Evolutionary conservation across 2,329 filamentous ascomycete species (phyloP).

Genomic region (Stemphylium lycopersici): DNA sequence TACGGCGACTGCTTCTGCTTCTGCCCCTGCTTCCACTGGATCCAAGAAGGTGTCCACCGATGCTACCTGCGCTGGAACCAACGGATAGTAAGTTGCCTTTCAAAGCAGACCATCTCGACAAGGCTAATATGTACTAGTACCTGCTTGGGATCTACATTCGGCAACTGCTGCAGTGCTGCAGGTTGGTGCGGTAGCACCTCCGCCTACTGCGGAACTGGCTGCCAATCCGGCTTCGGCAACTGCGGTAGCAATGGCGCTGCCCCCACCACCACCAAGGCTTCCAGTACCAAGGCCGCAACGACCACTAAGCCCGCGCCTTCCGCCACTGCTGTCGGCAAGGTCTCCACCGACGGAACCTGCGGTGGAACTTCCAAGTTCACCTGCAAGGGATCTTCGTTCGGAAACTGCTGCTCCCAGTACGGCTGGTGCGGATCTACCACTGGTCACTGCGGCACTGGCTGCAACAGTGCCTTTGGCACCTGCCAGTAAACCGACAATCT

Average conservation of each 20-base stretch:
- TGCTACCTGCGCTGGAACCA: slow-evolving; percentile 51
- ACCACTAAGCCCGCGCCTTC: slow-evolving; percentile 11
- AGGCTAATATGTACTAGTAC: slow-evolving; percentile 35
- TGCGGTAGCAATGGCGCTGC: slow-evolving; percentile 22
- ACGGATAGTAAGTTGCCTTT: slow-evolving; percentile 32
- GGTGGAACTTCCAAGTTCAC: slow-evolving; percentile 36
- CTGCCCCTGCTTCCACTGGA: slow-evolving; percentile 20
- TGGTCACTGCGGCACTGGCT: slow-evolving; percentile 40
- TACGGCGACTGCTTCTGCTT: neutral
- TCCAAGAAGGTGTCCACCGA: slow-evolving; percentile 47
- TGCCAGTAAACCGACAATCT: slow-evolving; percentile 39
- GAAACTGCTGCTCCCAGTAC: slow-evolving; percentile 54
- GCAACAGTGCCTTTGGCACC: slow-evolving; percentile 42
- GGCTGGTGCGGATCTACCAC: slow-evolving; percentile 48
- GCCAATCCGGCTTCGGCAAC: slow-evolving; percentile 37
- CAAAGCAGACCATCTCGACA: neutral
- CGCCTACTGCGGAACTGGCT: slow-evolving; percentile 39
- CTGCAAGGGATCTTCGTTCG: slow-evolving; percentile 52
- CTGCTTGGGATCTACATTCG: slow-evolving; percentile 51
- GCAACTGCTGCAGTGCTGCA: slow-evolving; percentile 52
- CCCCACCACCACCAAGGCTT: neutral
- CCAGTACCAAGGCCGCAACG: neutral
- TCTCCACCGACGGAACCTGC: slow-evolving; percentile 33
- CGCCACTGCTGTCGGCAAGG: slow-evolving; percentile 12
- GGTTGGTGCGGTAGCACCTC: slow-evolving; percentile 38